A percentile compares a stretch with the other conserved stretches of the same genome.
These are phyloP conservation scores for Arthromyces matolae DNA, from an alignment of 768 basidiomycete genomes.

Conservation along the genomic window DNA sequence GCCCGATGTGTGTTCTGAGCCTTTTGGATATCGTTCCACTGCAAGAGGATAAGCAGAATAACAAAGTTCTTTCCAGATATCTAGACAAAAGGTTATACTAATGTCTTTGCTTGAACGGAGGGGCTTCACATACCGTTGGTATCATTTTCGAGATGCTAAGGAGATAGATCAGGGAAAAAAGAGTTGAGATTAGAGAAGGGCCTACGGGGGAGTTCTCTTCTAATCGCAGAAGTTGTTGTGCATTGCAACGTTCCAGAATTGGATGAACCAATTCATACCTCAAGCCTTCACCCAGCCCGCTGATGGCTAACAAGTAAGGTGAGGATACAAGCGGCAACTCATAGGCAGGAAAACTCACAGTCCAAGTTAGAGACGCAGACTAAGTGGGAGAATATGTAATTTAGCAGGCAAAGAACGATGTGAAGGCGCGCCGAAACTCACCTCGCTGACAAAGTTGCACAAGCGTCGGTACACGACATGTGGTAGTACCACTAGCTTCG, in stretches of 20 bases:
- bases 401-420: too few species aligned
- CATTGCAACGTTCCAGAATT: conserved; percentile 67
- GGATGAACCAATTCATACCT: conserved; percentile 66
- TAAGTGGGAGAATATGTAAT: too few species aligned
- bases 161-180: background rate
- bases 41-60: conserved; percentile 55
- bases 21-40: conserved; percentile 42
- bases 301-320: conserved; percentile 53
- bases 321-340: too few species aligned
- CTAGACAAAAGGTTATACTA: conserved; percentile 37
- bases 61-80: conserved; percentile 66
- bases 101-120: too few species aligned
- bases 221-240: conserved; percentile 64
- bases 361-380: conserved; percentile 65
- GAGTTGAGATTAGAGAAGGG: conserved; percentile 7
- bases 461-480: conserved; percentile 54
- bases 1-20: conserved; percentile 41
- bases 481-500: conserved; percentile 29
- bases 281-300: conserved; percentile 58
- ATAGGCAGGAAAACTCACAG: conserved; percentile 36
- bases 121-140: conserved; percentile 53
- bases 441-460: conserved; percentile 72
- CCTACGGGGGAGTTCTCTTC: conserved; percentile 71
- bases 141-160: conserved; percentile 49
- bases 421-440: too few species aligned